phyloP scores from a whole-genome alignment of 1,284 basidiomycete species.

The Calocybe gambosa region DNA sequence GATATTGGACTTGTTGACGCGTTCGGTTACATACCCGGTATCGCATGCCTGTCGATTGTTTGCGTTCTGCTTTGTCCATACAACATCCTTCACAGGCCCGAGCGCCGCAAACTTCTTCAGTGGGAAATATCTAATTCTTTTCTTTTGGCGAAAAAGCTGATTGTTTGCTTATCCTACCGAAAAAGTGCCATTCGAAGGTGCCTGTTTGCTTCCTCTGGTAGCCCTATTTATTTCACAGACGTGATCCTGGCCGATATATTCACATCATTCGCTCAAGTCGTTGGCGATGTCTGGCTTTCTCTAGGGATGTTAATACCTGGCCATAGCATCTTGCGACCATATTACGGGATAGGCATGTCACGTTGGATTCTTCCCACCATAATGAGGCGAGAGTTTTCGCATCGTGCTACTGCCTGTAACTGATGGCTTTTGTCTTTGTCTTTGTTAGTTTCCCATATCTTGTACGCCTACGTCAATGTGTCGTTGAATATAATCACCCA shows the following conservation, averaged over 20 bases:
- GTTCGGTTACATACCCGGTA: constrained; percentile 70
- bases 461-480: constrained; percentile 89
- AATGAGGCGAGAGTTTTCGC: constrained; percentile 63
- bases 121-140: constrained; percentile 32
- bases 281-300: constrained; percentile 92
- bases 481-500: constrained; percentile 78
- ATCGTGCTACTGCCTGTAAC: neutral
- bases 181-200: constrained; percentile 72
- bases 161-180: constrained; percentile 2
- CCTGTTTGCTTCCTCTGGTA: constrained; percentile 55
- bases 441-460: constrained; percentile 77
- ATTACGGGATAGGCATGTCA: constrained; percentile 54
- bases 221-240: constrained; percentile 82
- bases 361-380: constrained; percentile 77
- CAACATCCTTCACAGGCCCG: constrained; percentile 57
- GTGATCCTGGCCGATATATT: constrained; percentile 93
- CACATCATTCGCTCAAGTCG: constrained; percentile 94
- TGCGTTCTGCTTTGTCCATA: constrained; percentile 61
- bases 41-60: constrained; percentile 56
- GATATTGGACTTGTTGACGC: constrained; percentile 58
- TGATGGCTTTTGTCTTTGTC: constrained; percentile 11
- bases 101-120: constrained; percentile 72
- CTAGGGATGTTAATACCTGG: constrained; percentile 74
- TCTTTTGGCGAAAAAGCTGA: constrained; percentile 2
- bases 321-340: constrained; percentile 63